Percentiles rank a stretch among this genome's conserved stretches.
These are phyloP conservation scores for Coemansia sp. DNA, from an alignment of 192 early-diverging fungal species.

Conservation along the genomic window DNA sequence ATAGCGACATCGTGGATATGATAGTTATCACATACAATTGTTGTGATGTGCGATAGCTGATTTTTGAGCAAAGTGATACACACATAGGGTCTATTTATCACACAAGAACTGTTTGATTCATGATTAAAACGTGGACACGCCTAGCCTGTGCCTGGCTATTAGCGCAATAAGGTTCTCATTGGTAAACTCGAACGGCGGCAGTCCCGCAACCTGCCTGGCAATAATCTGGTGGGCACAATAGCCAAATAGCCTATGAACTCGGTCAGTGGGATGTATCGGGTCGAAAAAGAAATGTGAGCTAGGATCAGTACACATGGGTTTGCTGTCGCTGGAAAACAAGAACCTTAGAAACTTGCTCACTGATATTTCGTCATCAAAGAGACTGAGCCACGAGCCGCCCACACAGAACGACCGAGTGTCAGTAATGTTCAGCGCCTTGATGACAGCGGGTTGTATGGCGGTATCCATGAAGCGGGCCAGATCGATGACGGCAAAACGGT, in stretches of 20 bases:
- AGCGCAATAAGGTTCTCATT: constrained; percentile 14
- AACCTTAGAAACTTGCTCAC: constrained; percentile 16
- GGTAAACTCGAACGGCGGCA: constrained; percentile 9
- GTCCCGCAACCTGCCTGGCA: background rate
- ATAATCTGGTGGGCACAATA: constrained; percentile 17
- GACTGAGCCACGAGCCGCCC: constrained; percentile 26
- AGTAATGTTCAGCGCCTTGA: constrained; percentile 16
- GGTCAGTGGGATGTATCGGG: constrained; percentile 42
- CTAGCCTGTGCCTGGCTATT: constrained; percentile 22
- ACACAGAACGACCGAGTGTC: constrained; percentile 31
- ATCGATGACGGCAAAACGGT: constrained; percentile 28
- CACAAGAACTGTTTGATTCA: background rate
- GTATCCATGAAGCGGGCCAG: constrained; percentile 21
- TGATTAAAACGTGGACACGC: background rate
- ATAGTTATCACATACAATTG: constrained; percentile 1
- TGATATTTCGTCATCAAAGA: constrained; percentile 32
- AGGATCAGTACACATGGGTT: constrained; percentile 22
- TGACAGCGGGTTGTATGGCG: constrained; percentile 12
- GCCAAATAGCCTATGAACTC: constrained; percentile 43
- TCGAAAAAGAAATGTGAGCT: constrained; percentile 31
- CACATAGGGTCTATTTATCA: background rate
- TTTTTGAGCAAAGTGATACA: background rate
- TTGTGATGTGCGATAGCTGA: background rate
- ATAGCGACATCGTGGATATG: background rate
- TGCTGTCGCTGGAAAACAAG: background rate